phyloP scores from a whole-genome alignment of 2,329 filamentous ascomycete species.

The Ophiostoma novo-ulmi region DNA sequence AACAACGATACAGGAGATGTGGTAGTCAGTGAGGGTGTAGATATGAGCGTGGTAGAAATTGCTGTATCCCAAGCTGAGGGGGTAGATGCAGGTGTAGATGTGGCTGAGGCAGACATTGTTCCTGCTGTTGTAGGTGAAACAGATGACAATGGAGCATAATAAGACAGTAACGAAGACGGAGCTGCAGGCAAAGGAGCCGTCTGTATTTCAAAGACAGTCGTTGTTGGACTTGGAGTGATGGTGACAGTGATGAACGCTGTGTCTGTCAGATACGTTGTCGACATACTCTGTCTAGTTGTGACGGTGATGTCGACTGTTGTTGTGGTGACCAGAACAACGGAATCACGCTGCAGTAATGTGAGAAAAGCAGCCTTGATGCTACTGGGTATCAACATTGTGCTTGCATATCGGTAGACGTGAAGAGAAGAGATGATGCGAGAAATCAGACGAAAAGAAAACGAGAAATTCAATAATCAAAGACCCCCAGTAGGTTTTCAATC shows the following conservation, averaged over 20 bases:
- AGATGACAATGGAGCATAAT: not conserved
- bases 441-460: not conserved
- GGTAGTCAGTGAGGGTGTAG: not conserved
- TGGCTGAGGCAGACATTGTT: not conserved
- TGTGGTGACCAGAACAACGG: not conserved
- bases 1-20: not conserved
- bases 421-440: not conserved
- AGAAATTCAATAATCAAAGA: not conserved
- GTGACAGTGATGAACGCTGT: not conserved
- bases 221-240: not conserved
- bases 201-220: not conserved
- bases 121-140: not conserved
- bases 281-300: not conserved
- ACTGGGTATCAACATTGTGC: constrained; percentile 3
- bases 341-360: not conserved
- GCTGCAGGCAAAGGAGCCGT: not conserved
- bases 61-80: not conserved
- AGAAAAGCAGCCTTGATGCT: not conserved
- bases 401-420: not conserved
- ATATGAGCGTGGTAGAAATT: not conserved
- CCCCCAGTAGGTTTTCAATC: not conserved
- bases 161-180: not conserved
- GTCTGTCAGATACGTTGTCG: not conserved
- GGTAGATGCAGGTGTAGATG: not conserved
- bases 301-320: not conserved